Base-by-base conservation (phyloP, 305 asterid species). In the Rubia peregrina region DNA sequence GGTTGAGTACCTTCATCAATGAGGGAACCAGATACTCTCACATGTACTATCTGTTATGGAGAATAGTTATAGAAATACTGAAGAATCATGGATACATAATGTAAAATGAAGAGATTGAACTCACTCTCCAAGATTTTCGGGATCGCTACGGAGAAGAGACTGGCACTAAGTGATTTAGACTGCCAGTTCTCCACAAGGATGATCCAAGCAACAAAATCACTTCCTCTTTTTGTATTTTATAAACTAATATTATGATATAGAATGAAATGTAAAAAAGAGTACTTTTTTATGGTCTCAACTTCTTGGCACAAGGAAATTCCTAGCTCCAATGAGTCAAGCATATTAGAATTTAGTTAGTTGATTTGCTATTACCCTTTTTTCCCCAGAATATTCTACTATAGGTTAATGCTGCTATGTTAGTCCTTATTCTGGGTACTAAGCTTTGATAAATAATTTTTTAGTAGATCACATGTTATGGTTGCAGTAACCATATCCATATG, bases 51-150 rank as follows among this genome's bases (percentile, higher is more conserved):
- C 72, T 88, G 77, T 85, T 96, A 0, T 90, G 96, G 19, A 80
- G 80, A 78, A 94, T 98, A 9, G 38, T 84, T 69, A 84, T 91
- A 64, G 99, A 94, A 71, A 94, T 94, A 96, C 96, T 94, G 7
- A 87, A 80, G 79, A 96, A 94, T 65, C 92, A 98, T 70, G 99
- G 97, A 43, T 94, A 82, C 71, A 85, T 89, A 8, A 88, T 94
- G 8, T 96, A 96, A 63, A 74, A 36, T 73, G 68, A 85, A 0
- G 97, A 91, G 41, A 85, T 90, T 66, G 91, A 83, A 19, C 24
- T 85, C 14, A 76, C 96, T 13, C 90, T 94, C 43, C 75, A 80
- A 46, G 88, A 87, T 10, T 94, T 94, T 65, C 89, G 96, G 2
- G 73, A 69, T 1, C 85, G 80, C 77, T 83, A 81, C 48, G 90